These are phyloP conservation scores for Zymoseptoria ardabiliae DNA, from an alignment of 2,329 filamentous ascomycete species.

Conservation along the genomic window DNA sequence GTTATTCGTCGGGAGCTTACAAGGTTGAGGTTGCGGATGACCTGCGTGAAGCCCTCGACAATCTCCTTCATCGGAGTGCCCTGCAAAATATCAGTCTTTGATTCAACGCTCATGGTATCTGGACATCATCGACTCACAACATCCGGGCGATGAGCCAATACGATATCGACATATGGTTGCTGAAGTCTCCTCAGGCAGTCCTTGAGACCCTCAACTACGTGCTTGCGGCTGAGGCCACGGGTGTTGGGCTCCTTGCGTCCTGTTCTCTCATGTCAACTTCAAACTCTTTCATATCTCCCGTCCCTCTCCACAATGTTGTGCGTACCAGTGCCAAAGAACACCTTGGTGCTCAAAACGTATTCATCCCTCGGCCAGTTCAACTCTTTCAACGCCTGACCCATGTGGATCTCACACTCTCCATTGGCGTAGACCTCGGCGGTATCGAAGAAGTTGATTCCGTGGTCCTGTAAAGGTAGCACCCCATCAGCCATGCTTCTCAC, in stretches of 20 bases:
- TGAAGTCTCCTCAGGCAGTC: slow-evolving; percentile 52
- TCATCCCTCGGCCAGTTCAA: slow-evolving; percentile 42
- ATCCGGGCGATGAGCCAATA: slow-evolving; percentile 57
- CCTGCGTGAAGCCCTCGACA: slow-evolving; percentile 48
- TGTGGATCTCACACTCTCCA: slow-evolving; percentile 57
- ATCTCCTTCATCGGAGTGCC: slow-evolving; percentile 45
- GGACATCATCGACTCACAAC: slow-evolving; percentile 15
- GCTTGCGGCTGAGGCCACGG: slow-evolving; percentile 43
- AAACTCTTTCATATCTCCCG: not conserved
- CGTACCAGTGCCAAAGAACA: slow-evolving; percentile 46
- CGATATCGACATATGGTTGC: slow-evolving; percentile 59
- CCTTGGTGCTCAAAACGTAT: slow-evolving; percentile 38
- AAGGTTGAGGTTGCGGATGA: slow-evolving; percentile 49
- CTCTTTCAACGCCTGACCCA: slow-evolving; percentile 42
- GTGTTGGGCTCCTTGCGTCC: slow-evolving; percentile 52
- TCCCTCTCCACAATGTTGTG: not conserved
- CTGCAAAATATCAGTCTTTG: not conserved
- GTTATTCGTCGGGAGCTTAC: not conserved
- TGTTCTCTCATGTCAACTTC: slow-evolving; percentile 4
- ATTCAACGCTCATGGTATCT: not conserved
- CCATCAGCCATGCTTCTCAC: not conserved
- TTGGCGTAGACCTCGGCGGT: slow-evolving; percentile 49
- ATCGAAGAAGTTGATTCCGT: slow-evolving; percentile 44
- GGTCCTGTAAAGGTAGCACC: slow-evolving; percentile 17
- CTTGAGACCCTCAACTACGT: slow-evolving; percentile 52